phyloP scores from a whole-genome alignment of 2,329 filamentous ascomycete genomes.

The Pseudophaeomoniella oleicola region DNA sequence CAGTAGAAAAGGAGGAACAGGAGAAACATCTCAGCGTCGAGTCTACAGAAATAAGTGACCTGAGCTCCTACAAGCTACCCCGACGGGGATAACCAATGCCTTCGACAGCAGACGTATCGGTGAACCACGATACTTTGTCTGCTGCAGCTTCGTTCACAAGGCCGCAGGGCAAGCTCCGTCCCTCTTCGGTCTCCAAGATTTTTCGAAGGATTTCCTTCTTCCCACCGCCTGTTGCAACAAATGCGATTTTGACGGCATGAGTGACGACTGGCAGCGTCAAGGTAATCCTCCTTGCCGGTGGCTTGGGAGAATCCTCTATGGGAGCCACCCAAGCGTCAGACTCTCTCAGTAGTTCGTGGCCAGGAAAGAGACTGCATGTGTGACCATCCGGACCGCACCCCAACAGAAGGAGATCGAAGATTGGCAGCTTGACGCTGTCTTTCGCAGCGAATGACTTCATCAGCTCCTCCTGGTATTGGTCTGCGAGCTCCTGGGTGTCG shows the following conservation, averaged over 20 bases:
- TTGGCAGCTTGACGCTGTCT: slow-evolving; percentile 85
- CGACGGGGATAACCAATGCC: slow-evolving; percentile 71
- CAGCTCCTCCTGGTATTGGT: slow-evolving; percentile 80
- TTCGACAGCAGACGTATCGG: slow-evolving; percentile 71
- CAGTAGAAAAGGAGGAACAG: too few species aligned
- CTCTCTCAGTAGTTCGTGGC: slow-evolving; percentile 74
- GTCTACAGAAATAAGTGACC: too few species aligned
- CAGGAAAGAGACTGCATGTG: slow-evolving; percentile 91
- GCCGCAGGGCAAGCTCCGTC: slow-evolving; percentile 62
- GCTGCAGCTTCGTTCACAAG: slow-evolving; percentile 74
- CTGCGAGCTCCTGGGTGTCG: slow-evolving; percentile 82
- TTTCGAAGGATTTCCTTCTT: slow-evolving; percentile 88
- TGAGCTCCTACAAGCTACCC: slow-evolving; percentile 39
- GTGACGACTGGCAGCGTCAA: slow-evolving; percentile 82
- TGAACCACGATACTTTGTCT: slow-evolving; percentile 90
- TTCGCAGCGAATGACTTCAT: slow-evolving; percentile 77
- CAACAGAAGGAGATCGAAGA: slow-evolving; percentile 87
- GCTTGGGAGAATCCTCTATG: slow-evolving; percentile 89
- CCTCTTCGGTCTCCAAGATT: slow-evolving; percentile 71
- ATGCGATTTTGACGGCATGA: slow-evolving; percentile 73
- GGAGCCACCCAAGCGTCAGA: slow-evolving; percentile 80
- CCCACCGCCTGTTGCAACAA: slow-evolving; percentile 74
- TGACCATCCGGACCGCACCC: slow-evolving; percentile 94
- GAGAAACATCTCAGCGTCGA: too few species aligned
- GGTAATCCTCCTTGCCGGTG: slow-evolving; percentile 78